Evolutionary conservation across 805 yeast genomes (phyloP).

Genomic region (Candida chauliodis): DNA sequence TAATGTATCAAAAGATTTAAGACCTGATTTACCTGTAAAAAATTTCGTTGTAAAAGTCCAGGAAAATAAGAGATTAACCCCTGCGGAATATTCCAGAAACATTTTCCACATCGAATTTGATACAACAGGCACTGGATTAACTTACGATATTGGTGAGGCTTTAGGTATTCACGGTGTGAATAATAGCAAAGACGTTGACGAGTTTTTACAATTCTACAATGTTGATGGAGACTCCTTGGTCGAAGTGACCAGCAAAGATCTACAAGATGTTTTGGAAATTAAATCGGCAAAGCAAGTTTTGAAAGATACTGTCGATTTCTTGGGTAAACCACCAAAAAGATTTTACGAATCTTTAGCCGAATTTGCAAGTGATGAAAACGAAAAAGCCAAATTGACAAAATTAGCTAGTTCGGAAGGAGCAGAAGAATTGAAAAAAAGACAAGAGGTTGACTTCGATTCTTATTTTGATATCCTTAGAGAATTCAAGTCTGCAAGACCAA

Average conservation of each 20-base stretch:
- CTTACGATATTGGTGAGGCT: conserved; percentile 94
- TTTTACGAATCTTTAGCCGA: conserved; percentile 81
- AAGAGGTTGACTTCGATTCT: conserved; percentile 77
- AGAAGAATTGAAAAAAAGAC: conserved; percentile 73
- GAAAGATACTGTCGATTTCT: conserved; percentile 76
- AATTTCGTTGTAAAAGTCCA: conserved; percentile 86
- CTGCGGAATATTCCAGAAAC: conserved; percentile 83
- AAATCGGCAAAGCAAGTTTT: conserved; percentile 82
- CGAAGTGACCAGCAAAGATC: conserved; percentile 67
- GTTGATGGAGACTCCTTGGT: conserved; percentile 66
- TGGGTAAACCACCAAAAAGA: conserved; percentile 94
- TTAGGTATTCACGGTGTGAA: conserved; percentile 93
- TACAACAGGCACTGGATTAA: conserved; percentile 83
- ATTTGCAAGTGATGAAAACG: conserved; percentile 66
- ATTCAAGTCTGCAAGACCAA: conserved; percentile 80
- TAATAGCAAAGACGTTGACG: conserved; percentile 56
- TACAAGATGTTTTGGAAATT: conserved; percentile 54
- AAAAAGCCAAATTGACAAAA: conserved; percentile 57
- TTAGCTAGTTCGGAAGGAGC: conserved; percentile 81
- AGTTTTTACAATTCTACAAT: conserved; percentile 70
- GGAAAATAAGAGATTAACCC: conserved; percentile 89
- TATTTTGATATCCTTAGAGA: conserved; percentile 79
- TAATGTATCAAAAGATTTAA: conserved; percentile 50
- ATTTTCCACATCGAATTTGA: conserved; percentile 97
- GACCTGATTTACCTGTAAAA: conserved; percentile 87